A percentile compares a stretch with the other conserved stretches of the same genome.
Evolutionary conservation across 768 basidiomycete genomes (phyloP).

Genomic region (Phanerochaete carnosa): DNA sequence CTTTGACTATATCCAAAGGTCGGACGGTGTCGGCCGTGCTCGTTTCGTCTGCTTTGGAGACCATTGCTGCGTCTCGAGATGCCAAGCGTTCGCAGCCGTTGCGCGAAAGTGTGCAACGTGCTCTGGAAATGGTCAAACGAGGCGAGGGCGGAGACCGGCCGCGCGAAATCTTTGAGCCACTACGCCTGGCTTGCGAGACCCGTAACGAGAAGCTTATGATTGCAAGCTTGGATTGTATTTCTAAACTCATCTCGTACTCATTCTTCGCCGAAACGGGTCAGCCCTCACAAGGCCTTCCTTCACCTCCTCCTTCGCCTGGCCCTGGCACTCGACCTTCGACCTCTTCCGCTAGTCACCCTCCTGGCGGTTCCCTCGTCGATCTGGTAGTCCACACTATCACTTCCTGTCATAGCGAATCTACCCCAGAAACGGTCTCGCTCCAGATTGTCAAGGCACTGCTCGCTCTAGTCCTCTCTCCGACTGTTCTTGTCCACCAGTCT

Average conservation of each 20-base stretch:
- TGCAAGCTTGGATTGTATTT: slow-evolving; percentile 94
- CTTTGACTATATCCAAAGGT: slow-evolving; percentile 46
- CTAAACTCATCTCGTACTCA: slow-evolving; percentile 95
- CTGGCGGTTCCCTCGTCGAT: slow-evolving; percentile 81
- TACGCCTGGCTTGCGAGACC: slow-evolving; percentile 95
- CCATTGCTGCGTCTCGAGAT: slow-evolving; percentile 83
- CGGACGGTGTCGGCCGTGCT: slow-evolving; percentile 76
- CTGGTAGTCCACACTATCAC: slow-evolving; percentile 94
- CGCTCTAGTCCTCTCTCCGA: slow-evolving; percentile 82
- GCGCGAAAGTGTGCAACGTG: slow-evolving; percentile 77
- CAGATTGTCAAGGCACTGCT: slow-evolving; percentile 97
- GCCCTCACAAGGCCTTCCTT: slow-evolving; percentile 40
- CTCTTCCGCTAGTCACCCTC: slow-evolving; percentile 44
- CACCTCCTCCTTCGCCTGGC: slow-evolving; percentile 75
- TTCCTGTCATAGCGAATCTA: slow-evolving; percentile 82
- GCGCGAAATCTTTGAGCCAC: slow-evolving; percentile 91
- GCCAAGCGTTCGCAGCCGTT: slow-evolving; percentile 80
- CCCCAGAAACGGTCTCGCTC: slow-evolving; percentile 87
- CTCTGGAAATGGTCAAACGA: slow-evolving; percentile 76
- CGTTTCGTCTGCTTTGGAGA: slow-evolving; percentile 81
- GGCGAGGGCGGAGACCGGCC: slow-evolving; percentile 75
- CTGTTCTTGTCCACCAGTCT: slow-evolving; percentile 90
- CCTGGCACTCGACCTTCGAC: slow-evolving; percentile 28
- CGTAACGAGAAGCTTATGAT: slow-evolving; percentile 92
- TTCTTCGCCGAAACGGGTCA: slow-evolving; percentile 78